phyloP scores from a whole-genome alignment of 202 grass and related monocot species.

The Carex sylvatica region DNA sequence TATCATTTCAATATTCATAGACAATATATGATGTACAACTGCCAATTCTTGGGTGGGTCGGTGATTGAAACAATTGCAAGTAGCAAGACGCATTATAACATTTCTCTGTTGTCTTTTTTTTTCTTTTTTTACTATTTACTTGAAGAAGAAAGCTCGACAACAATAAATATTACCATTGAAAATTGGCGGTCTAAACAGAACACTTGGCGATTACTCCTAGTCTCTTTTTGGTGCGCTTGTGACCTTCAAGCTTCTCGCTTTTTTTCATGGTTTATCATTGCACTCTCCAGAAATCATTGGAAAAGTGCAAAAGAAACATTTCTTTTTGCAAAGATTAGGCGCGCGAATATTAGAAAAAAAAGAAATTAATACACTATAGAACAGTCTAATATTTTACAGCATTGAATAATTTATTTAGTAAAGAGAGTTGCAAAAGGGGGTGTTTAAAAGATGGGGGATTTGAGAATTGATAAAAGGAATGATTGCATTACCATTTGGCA shows the following conservation, averaged over 20 bases:
- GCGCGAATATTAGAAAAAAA: background rate
- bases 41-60: conserved; percentile 15
- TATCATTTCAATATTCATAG: conserved; percentile 12
- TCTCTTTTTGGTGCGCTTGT: conserved; percentile 33
- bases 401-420: background rate
- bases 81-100: conserved; percentile 12
- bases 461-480: conserved; percentile 23
- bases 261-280: conserved; percentile 38
- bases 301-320: conserved; percentile 26
- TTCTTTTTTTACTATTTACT: background rate
- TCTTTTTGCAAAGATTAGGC: conserved; percentile 19
- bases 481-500: conserved; percentile 19
- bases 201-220: conserved; percentile 40
- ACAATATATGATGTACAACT: background rate
- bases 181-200: conserved; percentile 27
- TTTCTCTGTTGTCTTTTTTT: background rate
- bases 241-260: conserved; percentile 45
- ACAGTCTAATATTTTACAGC: background rate
- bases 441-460: background rate
- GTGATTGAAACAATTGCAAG: conserved; percentile 22
- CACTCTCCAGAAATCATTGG: conserved; percentile 29
- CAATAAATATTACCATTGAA: conserved; percentile 7
- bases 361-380: background rate
- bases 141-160: conserved; percentile 14
- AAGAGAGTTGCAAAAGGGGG: background rate